phyloP scores from a whole-genome alignment of 1,284 basidiomycete species.

The Apiotrichum laibachii region DNA sequence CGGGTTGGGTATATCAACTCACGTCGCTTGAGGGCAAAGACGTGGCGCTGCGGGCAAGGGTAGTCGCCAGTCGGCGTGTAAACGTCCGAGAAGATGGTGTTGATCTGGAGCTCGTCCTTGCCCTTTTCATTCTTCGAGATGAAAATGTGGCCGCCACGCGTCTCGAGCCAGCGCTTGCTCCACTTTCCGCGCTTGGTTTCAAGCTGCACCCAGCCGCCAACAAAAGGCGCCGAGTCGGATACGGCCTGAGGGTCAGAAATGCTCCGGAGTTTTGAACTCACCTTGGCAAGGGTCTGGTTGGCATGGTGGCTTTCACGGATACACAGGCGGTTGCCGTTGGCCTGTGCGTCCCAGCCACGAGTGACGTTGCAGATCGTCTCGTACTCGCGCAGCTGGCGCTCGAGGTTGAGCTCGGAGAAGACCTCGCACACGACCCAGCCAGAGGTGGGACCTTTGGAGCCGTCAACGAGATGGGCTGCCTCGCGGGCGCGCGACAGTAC shows the following conservation, averaged over 20 bases:
- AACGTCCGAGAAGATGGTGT: conserved; percentile 71
- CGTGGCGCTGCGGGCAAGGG: conserved; percentile 62
- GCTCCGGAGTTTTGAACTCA: conserved; percentile 3
- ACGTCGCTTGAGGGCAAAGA: conserved; percentile 73
- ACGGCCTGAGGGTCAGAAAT: conserved; percentile 56
- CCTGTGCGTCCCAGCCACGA: conserved; percentile 77
- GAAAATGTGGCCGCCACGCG: conserved; percentile 78
- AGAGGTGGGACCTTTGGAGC: conserved; percentile 17
- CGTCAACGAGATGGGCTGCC: conserved; percentile 27
- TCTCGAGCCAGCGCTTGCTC: conserved; percentile 80
- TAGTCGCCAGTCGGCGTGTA: conserved; percentile 64
- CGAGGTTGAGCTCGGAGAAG: conserved; percentile 51
- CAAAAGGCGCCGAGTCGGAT: conserved; percentile 66
- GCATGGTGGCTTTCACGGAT: conserved; percentile 59
- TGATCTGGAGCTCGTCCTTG: conserved; percentile 64
- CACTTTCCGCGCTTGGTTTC: conserved; percentile 86
- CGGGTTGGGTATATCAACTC: too few species aligned
- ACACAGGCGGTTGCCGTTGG: conserved; percentile 70
- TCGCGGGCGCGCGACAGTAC: conserved; percentile 28
- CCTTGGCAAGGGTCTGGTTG: conserved; percentile 18
- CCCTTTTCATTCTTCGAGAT: conserved; percentile 80
- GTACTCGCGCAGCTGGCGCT: conserved; percentile 78
- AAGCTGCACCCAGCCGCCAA: conserved; percentile 74
- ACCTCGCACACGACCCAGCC: conserved; percentile 47
- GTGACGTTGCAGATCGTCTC: conserved; percentile 69